These are phyloP conservation scores for Oryza coarctata DNA, from an alignment of 176 grass and related monocot species.

Conservation along the genomic window DNA sequence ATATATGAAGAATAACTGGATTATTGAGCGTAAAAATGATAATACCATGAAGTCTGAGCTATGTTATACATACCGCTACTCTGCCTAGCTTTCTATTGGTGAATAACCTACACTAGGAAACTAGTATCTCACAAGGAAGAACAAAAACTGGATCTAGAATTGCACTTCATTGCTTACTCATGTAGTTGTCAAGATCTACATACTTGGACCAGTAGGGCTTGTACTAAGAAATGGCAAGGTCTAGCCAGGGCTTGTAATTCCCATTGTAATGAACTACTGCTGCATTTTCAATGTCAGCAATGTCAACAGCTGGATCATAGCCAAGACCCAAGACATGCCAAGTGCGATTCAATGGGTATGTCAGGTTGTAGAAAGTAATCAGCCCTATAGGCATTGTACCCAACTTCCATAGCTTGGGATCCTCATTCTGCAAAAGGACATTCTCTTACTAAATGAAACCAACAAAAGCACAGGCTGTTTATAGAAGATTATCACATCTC, in stretches of 20 bases:
- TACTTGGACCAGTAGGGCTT: conserved; percentile 88
- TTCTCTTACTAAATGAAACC: conserved; percentile 31
- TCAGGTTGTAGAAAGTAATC: conserved; percentile 99
- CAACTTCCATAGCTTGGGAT: conserved; percentile 91
- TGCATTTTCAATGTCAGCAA: conserved; percentile 68
- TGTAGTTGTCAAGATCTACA: conserved; percentile 69
- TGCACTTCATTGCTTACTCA: conserved; percentile 45
- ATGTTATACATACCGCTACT: conserved; percentile 23
- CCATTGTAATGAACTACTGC: conserved; percentile 92
- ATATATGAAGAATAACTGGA: background rate
- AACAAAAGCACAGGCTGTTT: too few relatives aligned
- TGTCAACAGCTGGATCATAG: conserved; percentile 86
- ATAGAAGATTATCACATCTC: too few relatives aligned
- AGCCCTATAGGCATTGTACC: conserved; percentile 83
- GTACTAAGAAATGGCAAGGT: conserved; percentile 95
- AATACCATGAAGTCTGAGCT: conserved; percentile 18
- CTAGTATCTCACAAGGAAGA: background rate
- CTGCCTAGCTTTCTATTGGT: conserved; percentile 11
- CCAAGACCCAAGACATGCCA: conserved; percentile 98
- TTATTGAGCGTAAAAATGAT: background rate
- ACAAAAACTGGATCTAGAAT: conserved; percentile 16
- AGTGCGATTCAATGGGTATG: conserved; percentile 69
- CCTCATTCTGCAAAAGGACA: conserved; percentile 64
- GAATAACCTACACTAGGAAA: background rate
- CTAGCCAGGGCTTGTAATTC: conserved; percentile 96